Evolutionary conservation across 1,139 yeast genomes (phyloP).

Genomic region (Debaryomyces sp.): DNA sequence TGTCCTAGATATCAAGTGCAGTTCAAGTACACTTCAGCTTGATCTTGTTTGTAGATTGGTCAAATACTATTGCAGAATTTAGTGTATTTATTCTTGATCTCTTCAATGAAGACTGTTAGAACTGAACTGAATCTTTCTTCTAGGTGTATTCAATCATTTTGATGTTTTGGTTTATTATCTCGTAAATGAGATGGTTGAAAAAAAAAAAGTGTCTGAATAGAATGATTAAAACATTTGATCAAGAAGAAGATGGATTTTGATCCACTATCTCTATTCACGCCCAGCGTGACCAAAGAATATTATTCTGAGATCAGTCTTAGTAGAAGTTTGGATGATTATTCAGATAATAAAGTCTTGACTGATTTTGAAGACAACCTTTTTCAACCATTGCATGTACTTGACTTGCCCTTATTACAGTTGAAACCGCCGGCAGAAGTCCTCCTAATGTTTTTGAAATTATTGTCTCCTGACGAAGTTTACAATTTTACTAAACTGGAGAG

Average conservation of each 20-base stretch:
- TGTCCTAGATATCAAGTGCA: background rate
- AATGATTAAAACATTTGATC: background rate
- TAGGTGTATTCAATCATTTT: background rate
- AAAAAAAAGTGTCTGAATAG: background rate
- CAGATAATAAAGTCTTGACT: background rate
- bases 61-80: background rate
- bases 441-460: conserved; percentile 44
- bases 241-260: conserved; percentile 12
- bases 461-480: conserved; percentile 54
- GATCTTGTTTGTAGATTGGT: background rate
- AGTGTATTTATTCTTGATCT: background rate
- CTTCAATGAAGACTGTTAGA: background rate
- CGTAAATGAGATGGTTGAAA: conserved; percentile 2
- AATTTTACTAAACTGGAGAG: conserved; percentile 45
- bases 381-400: conserved; percentile 58
- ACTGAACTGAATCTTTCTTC: background rate
- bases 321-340: background rate
- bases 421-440: conserved; percentile 56
- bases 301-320: background rate
- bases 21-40: background rate
- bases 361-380: conserved; percentile 23
- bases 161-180: background rate
- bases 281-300: conserved; percentile 1
- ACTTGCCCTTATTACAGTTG: conserved; percentile 57
- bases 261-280: conserved; percentile 13